These are phyloP conservation scores for Lithospermum erythrorhizon DNA, from an alignment of 257 asterid species.

Conservation along the genomic window DNA sequence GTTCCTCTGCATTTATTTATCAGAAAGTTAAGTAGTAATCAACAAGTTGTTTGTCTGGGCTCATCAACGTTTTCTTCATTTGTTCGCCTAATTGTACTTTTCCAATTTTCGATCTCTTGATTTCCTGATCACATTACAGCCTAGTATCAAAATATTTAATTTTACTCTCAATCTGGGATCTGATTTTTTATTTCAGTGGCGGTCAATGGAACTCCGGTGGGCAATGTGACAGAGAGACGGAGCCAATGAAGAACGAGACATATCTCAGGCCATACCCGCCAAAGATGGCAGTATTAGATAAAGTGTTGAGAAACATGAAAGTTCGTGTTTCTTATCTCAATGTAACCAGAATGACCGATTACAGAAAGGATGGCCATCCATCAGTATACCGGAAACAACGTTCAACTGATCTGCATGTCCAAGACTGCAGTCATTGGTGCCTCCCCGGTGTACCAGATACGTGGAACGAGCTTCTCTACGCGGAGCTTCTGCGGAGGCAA, in stretches of 20 bases:
- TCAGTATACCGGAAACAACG: slow-evolving; percentile 41
- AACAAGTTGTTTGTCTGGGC: too few species aligned
- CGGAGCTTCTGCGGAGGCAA: slow-evolving; percentile 27
- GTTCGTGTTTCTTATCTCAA: slow-evolving; percentile 44
- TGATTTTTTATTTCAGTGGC: slow-evolving; percentile 27
- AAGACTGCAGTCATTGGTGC: slow-evolving; percentile 83
- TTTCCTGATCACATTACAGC: not conserved
- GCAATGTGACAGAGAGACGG: slow-evolving; percentile 52
- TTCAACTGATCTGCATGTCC: slow-evolving; percentile 22
- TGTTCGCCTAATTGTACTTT: too few species aligned
- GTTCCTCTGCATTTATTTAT: too few species aligned
- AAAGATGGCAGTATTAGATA: slow-evolving; percentile 44
- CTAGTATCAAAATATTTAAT: not conserved
- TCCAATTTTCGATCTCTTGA: not conserved
- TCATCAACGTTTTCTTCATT: too few species aligned
- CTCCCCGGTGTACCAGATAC: slow-evolving; percentile 71
- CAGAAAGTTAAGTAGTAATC: too few species aligned
- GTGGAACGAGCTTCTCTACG: slow-evolving; percentile 62
- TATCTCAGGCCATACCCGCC: slow-evolving; percentile 44
- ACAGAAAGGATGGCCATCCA: slow-evolving; percentile 68
- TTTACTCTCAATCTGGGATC: not conserved
- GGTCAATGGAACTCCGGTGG: slow-evolving; percentile 85
- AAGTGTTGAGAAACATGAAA: slow-evolving; percentile 42
- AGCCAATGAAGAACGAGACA: slow-evolving; percentile 51
- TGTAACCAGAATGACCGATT: slow-evolving; percentile 51